A percentile compares a stretch with the other conserved stretches of the same genome.
Conservation (phyloP, 306 rosid genomes). For the Acacia confusa region DNA sequence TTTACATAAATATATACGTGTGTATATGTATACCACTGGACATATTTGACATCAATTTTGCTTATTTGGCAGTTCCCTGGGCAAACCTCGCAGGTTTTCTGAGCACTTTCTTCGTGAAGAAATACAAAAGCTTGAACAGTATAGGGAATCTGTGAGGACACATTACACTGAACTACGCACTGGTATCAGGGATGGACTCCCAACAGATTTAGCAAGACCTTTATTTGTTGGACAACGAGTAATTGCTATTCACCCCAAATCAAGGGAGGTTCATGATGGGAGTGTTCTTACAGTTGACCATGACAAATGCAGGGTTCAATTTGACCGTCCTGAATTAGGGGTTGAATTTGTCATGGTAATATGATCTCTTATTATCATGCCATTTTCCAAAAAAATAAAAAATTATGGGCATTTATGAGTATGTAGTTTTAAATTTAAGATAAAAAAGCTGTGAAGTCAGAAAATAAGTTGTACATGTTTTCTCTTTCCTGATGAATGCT, state of each 20-base stretch:
- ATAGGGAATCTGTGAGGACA: slow-evolving; percentile 81
- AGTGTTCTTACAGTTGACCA: slow-evolving; percentile 89
- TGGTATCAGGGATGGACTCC: slow-evolving; percentile 84
- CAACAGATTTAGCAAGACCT: slow-evolving; percentile 91
- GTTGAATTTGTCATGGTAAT: slow-evolving; percentile 86
- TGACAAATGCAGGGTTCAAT: slow-evolving; percentile 86
- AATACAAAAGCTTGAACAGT: slow-evolving; percentile 77
- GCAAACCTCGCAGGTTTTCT: slow-evolving; percentile 95
- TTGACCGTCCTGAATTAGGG: slow-evolving; percentile 83
- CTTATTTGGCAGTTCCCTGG: slow-evolving; percentile 81
- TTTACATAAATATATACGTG: neutral
- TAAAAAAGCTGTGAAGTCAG: neutral
- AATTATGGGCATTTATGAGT: slow-evolving; percentile 11
- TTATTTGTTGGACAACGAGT: slow-evolving; percentile 89
- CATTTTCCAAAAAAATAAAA: neutral
- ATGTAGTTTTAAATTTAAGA: slow-evolving; percentile 19
- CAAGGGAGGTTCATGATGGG: slow-evolving; percentile 90
- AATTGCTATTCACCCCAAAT: slow-evolving; percentile 81
- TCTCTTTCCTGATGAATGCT: slow-evolving; percentile 3
- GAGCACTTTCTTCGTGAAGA: slow-evolving; percentile 74
- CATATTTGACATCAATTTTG: slow-evolving; percentile 18
- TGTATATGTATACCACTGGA: neutral
- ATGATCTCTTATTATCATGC: slow-evolving; percentile 30
- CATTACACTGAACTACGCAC: slow-evolving; percentile 72
- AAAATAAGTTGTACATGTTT: neutral